These are phyloP conservation scores for Hypoxylon perforatum DNA, from an alignment of 495 filamentous ascomycete species.

Conservation along the genomic window DNA sequence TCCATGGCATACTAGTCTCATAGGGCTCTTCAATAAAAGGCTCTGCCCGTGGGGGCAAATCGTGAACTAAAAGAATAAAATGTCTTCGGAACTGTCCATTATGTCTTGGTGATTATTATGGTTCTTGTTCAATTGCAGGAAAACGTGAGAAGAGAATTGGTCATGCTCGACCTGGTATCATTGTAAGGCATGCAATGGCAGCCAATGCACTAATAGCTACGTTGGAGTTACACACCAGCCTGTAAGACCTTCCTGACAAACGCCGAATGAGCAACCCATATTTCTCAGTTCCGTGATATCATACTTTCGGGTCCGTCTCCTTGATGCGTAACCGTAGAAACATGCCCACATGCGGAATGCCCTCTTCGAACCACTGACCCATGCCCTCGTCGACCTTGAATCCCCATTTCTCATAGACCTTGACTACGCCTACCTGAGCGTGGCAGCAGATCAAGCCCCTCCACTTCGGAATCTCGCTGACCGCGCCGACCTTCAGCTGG, in stretches of 20 bases:
- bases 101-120: slow-evolving; percentile 15
- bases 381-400: slow-evolving; percentile 76
- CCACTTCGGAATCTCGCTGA: slow-evolving; percentile 63
- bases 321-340: slow-evolving; percentile 56
- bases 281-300: neutral
- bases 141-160: slow-evolving; percentile 12
- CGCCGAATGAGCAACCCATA: neutral
- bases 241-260: slow-evolving; percentile 1
- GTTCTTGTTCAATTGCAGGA: slow-evolving; percentile 15
- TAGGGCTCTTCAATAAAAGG: slow-evolving; percentile 57
- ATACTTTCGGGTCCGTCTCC: slow-evolving; percentile 15
- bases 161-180: slow-evolving; percentile 34
- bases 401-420: slow-evolving; percentile 71
- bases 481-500: slow-evolving; percentile 43
- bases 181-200: slow-evolving; percentile 16
- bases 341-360: slow-evolving; percentile 88
- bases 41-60: slow-evolving; percentile 48
- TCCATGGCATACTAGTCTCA: slow-evolving; percentile 61
- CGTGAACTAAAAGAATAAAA: slow-evolving; percentile 50
- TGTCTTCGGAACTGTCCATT: slow-evolving; percentile 34
- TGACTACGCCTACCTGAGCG: slow-evolving; percentile 72
- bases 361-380: slow-evolving; percentile 85
- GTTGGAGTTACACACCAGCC: neutral
- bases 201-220: slow-evolving; percentile 1
- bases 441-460: slow-evolving; percentile 77